Conservation (phyloP, 495 filamentous ascomycete genomes). For the Daldinia loculata region DNA sequence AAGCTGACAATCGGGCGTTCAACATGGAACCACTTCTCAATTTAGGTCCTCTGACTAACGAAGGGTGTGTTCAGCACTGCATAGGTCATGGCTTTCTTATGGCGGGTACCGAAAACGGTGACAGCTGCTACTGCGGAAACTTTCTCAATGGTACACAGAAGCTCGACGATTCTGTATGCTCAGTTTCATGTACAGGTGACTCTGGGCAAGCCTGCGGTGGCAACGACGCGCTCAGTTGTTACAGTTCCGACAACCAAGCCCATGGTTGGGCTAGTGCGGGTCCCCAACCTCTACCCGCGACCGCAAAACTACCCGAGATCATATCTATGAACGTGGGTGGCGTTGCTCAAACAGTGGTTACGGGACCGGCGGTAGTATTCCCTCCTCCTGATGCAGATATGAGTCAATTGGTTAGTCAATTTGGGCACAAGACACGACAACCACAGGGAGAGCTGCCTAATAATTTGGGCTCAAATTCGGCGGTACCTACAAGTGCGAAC, state of each 20-base stretch:
- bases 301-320: constrained; percentile 33
- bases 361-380: constrained; percentile 27
- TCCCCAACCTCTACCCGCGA: constrained; percentile 38
- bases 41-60: constrained; percentile 62
- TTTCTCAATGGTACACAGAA: constrained; percentile 48
- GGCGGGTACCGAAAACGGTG: constrained; percentile 71
- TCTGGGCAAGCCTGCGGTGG: constrained; percentile 57
- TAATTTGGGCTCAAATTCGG: constrained; percentile 16
- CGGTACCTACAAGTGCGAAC: constrained; percentile 3
- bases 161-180: constrained; percentile 55
- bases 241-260: constrained; percentile 48
- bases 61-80: constrained; percentile 67
- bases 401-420: constrained; percentile 26
- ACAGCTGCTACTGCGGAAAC: constrained; percentile 72
- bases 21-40: constrained; percentile 53
- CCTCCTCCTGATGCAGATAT: constrained; percentile 33
- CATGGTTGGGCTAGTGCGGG: constrained; percentile 46
- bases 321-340: constrained; percentile 35
- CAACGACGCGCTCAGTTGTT: constrained; percentile 52
- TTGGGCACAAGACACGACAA: constrained; percentile 29
- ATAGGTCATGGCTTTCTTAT: constrained; percentile 57
- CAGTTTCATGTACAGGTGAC: constrained; percentile 57
- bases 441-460: constrained; percentile 36
- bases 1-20: constrained; percentile 61
- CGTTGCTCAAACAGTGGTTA: constrained; percentile 38